phyloP scores from a whole-genome alignment of 495 filamentous ascomycete genomes.

The Penicillium pancosmium region DNA sequence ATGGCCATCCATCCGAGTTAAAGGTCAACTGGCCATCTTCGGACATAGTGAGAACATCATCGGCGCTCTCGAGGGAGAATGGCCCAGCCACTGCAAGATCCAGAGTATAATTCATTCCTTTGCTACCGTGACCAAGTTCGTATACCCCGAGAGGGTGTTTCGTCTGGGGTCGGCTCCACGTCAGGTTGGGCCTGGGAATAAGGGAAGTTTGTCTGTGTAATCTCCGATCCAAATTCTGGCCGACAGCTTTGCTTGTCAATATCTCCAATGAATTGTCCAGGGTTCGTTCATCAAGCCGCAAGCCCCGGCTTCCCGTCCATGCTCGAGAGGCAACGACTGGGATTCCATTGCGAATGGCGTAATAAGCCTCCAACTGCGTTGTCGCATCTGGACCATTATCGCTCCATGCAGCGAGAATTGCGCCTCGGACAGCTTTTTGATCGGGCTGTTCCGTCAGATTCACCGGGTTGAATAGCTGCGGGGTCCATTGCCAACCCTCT shows the following conservation, averaged over 20 bases:
- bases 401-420: slow-evolving; percentile 59
- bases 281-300: slow-evolving; percentile 25
- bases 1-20: slow-evolving; percentile 50
- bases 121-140: slow-evolving; percentile 44
- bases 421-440: slow-evolving; percentile 44
- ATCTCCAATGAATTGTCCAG: slow-evolving; percentile 34
- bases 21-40: slow-evolving; percentile 40
- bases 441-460: slow-evolving; percentile 40
- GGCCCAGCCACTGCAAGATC: slow-evolving; percentile 38
- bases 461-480: slow-evolving; percentile 48
- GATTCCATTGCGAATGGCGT: slow-evolving; percentile 54
- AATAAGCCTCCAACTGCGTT: slow-evolving; percentile 57
- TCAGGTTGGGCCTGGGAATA: not conserved
- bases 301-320: slow-evolving; percentile 47
- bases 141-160: not conserved
- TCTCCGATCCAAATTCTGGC: slow-evolving; percentile 53
- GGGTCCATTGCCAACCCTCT: slow-evolving; percentile 53
- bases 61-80: slow-evolving; percentile 43
- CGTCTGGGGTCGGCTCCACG: slow-evolving; percentile 10
- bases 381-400: slow-evolving; percentile 59
- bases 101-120: slow-evolving; percentile 56
- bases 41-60: slow-evolving; percentile 37
- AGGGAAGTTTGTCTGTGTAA: slow-evolving; percentile 13
- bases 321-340: slow-evolving; percentile 49
- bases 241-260: slow-evolving; percentile 43